These are phyloP conservation scores for Cicer judaicum DNA, from an alignment of 306 rosid species.

Conservation along the genomic window DNA sequence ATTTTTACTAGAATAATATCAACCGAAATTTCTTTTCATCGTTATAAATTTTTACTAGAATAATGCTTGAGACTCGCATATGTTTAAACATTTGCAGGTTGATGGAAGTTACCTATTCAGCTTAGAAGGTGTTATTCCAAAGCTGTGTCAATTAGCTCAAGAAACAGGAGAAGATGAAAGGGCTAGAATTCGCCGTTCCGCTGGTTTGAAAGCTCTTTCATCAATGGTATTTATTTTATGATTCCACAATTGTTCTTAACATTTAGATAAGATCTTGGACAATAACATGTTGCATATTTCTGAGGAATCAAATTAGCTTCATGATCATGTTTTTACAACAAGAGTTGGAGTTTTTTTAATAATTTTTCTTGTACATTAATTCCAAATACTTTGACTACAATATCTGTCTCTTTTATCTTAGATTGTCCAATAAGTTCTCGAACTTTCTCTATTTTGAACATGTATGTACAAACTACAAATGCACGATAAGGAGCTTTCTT, in stretches of 20 bases:
- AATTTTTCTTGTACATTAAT: too few species aligned
- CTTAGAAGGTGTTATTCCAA: conserved; percentile 81
- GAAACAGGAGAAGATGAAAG: conserved; percentile 77
- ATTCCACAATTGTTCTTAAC: conserved; percentile 36
- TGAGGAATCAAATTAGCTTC: neutral
- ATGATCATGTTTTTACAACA: neutral
- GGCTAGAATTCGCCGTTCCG: conserved; percentile 58
- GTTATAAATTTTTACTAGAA: conserved; percentile 11
- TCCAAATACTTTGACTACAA: neutral
- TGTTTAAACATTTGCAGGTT: conserved; percentile 55
- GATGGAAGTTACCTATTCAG: conserved; percentile 83
- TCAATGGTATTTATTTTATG: conserved; percentile 71
- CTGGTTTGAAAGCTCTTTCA: conserved; percentile 85
- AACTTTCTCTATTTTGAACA: neutral
- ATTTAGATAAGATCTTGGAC: conserved; percentile 23
- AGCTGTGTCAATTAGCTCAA: conserved; percentile 86
- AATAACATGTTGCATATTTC: conserved; percentile 20
- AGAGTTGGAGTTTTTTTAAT: too few species aligned
- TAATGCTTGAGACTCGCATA: conserved; percentile 31
- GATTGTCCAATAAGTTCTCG: conserved; percentile 1
- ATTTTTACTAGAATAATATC: conserved; percentile 32
- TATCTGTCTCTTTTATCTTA: conserved; percentile 7
- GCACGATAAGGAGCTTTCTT: conserved; percentile 7
- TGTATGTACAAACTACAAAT: neutral
- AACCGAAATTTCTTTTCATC: conserved; percentile 10